Evolutionary conservation across 768 basidiomycete genomes (phyloP), one percentile per base, ranked within the genome.

Genomic region (Amanita pseudoporphyria): DNA sequence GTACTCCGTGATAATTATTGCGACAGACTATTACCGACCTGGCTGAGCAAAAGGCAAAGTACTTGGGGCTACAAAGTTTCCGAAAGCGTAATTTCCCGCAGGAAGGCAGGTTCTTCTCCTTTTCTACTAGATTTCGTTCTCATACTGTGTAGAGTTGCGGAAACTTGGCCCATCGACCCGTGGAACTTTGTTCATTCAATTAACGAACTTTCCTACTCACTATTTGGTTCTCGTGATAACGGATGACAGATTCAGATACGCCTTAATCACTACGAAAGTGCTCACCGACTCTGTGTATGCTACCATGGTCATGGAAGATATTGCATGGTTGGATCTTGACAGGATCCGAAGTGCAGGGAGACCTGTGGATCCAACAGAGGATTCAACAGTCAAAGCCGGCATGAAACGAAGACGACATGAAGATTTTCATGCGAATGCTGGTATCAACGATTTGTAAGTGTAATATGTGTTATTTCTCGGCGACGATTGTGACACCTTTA

Each of bases 171-270:
- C 76, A 1, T 63, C 74, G 12, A 71, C 75, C 18, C 78, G 79
- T 40, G 78, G 76, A 33, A 77, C 66, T 38, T 70, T 93, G 21
- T 92, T 82, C 63, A 84, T 93, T 53, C 83, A 87, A 57, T 73
- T 94, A 6, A 61, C 80, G 36, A 84, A 78, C 51, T 90, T 88
- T 59, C 82, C 85, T 1, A 75, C 69, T 39, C 86, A 94, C 61
- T 92, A 90, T 61, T 79, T 96, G 35, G 87, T 90, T 9, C 74
- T 94, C 21, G 82, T 91, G 36, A 78, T 92, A 53, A 81, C 81
- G 0, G 84, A 90, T 52, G 73, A 81, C 40, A 78, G 82, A 45
- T 84, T 91, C 58, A 79, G 80, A 41, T 93, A 85, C 60, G 93
- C 90, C 6, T 72, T 95, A 33, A 83, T 95, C 46, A 81, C 79